These are phyloP conservation scores for Orbilia ellipsospora DNA, from an alignment of 2,329 filamentous ascomycete species.

Conservation along the genomic window DNA sequence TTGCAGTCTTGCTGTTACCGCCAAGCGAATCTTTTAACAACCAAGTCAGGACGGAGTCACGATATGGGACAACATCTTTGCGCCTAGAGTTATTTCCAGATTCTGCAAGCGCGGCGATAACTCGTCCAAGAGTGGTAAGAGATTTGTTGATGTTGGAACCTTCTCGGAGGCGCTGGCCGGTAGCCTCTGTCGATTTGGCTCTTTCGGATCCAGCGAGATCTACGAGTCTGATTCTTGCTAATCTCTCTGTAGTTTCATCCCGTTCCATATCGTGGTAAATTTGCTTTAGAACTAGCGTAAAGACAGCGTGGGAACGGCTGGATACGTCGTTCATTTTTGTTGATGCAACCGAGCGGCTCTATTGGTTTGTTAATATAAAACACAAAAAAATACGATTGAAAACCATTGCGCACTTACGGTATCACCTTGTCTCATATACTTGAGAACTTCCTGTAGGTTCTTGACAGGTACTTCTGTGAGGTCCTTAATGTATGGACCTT, in stretches of 20 bases:
- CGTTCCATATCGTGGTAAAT: conserved; percentile 97
- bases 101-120: conserved; percentile 89
- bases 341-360: conserved; percentile 84
- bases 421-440: conserved; percentile 91
- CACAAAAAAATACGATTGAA: conserved; percentile 37
- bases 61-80: conserved; percentile 85
- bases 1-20: conserved; percentile 97
- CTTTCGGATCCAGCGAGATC: conserved; percentile 95
- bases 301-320: conserved; percentile 94
- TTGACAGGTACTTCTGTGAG: conserved; percentile 92
- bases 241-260: conserved; percentile 96
- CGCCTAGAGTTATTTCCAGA: conserved; percentile 72
- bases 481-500: conserved; percentile 97
- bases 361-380: conserved; percentile 6
- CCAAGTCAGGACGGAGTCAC: conserved; percentile 86
- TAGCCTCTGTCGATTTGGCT: conserved; percentile 94
- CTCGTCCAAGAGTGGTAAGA: conserved; percentile 90
- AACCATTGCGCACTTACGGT: conserved; percentile 59
- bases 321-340: conserved; percentile 99
- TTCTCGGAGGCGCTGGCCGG: conserved; percentile 87
- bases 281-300: conserved; percentile 97
- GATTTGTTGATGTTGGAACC: conserved; percentile 99
- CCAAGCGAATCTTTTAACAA: conserved; percentile 94
- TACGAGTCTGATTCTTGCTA: conserved; percentile 91
- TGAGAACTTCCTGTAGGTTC: conserved; percentile 85